Conservation (phyloP, 129 eudicot species). For the Centaurea solstitialis region DNA sequence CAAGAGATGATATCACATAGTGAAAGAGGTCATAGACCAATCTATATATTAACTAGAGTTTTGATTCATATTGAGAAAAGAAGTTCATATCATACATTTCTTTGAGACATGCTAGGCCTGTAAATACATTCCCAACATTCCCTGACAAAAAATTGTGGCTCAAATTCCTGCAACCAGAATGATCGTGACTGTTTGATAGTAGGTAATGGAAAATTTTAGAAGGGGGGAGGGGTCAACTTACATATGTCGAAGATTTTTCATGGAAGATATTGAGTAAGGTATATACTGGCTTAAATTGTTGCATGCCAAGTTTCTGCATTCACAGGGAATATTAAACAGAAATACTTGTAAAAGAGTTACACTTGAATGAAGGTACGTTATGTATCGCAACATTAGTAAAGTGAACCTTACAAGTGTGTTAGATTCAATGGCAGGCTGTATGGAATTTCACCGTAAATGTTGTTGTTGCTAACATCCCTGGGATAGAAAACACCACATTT, state of each 20-base stretch:
- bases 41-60: background rate
- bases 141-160: slow-evolving; percentile 87
- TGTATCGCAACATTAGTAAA: slow-evolving; percentile 1
- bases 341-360: background rate
- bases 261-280: slow-evolving; percentile 61
- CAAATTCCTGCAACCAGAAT: slow-evolving; percentile 65
- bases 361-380: background rate
- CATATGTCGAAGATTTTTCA: slow-evolving; percentile 76
- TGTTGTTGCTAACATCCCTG: slow-evolving; percentile 84
- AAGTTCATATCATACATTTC: slow-evolving; percentile 59
- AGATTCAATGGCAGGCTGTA: slow-evolving; percentile 68
- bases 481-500: slow-evolving; percentile 5
- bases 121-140: slow-evolving; percentile 71
- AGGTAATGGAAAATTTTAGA: background rate
- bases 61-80: slow-evolving; percentile 12
- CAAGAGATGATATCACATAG: background rate
- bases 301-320: slow-evolving; percentile 80
- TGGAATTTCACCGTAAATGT: slow-evolving; percentile 73
- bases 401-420: slow-evolving; percentile 73
- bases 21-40: slow-evolving; percentile 12
- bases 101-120: slow-evolving; percentile 53
- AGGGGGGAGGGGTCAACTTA: slow-evolving; percentile 37
- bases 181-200: slow-evolving; percentile 18
- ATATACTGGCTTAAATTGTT: slow-evolving; percentile 66
- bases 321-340: background rate